Evolutionary conservation across 352 stramenopile species (phyloP).

Genomic region (Pythium aphanidermatum): DNA sequence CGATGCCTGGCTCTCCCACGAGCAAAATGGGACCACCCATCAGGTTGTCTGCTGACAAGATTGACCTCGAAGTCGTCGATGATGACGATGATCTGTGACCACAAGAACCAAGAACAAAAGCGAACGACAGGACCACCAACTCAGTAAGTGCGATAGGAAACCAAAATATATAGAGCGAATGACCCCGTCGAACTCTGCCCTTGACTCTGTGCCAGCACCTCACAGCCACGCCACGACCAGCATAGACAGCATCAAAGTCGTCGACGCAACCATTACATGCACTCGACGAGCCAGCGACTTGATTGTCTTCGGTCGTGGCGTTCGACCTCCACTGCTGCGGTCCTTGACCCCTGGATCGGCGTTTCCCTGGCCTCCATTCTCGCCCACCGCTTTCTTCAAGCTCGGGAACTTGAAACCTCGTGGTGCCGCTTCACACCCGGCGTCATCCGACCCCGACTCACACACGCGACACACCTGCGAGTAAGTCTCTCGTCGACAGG

Average conservation of each 20-base stretch:
- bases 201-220: too few species aligned
- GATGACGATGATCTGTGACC: conserved; percentile 12
- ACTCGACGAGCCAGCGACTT: too few species aligned
- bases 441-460: conserved; percentile 22
- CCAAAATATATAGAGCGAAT: too few species aligned
- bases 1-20: conserved; percentile 15
- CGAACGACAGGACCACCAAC: too few species aligned
- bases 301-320: too few species aligned
- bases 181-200: too few species aligned
- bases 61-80: conserved; percentile 14
- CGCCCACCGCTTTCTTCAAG: conserved; percentile 13
- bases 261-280: too few species aligned
- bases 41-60: conserved; percentile 15
- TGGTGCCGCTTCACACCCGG: conserved; percentile 1
- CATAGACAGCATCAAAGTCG: too few species aligned
- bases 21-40: conserved; percentile 15
- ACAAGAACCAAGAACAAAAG: too few species aligned
- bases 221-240: too few species aligned
- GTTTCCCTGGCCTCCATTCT: background rate
- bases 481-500: conserved; percentile 18
- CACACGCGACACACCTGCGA: conserved; percentile 27
- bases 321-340: too few species aligned
- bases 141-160: too few species aligned
- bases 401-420: conserved; percentile 14
- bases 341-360: background rate